Evolutionary conservation across 495 filamentous ascomycete genomes (phyloP).

Genomic region (Sporormia fimetaria): DNA sequence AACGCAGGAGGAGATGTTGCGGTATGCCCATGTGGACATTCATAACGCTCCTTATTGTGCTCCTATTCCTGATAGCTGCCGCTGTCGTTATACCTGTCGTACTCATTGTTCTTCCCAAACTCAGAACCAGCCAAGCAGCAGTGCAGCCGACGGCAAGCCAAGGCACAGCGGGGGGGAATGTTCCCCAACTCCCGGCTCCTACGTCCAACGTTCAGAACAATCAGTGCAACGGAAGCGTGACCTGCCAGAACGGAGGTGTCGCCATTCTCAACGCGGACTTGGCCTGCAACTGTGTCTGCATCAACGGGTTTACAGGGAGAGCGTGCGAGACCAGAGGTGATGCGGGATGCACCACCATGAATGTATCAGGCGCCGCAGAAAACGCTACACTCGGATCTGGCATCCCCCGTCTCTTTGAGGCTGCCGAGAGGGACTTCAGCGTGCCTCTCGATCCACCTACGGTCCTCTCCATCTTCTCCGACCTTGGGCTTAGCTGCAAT

Average conservation of each 20-base stretch:
- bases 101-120: constrained; percentile 59
- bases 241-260: constrained; percentile 73
- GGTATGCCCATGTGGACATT: constrained; percentile 78
- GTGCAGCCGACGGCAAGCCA: background rate
- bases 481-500: constrained; percentile 60
- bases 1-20: constrained; percentile 45
- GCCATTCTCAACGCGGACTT: constrained; percentile 49
- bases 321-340: constrained; percentile 52
- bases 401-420: constrained; percentile 58
- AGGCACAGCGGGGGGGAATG: too few species aligned
- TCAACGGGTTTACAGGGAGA: constrained; percentile 72
- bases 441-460: constrained; percentile 55
- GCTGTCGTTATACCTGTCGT: constrained; percentile 81
- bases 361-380: constrained; percentile 37
- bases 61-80: constrained; percentile 67
- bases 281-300: constrained; percentile 74
- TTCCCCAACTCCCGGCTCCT: too few species aligned
- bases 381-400: constrained; percentile 72
- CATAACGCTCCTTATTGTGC: constrained; percentile 52
- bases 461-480: constrained; percentile 66
- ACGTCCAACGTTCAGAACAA: constrained; percentile 2
- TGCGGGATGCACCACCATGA: constrained; percentile 59
- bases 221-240: constrained; percentile 31
- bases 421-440: constrained; percentile 56
- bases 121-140: constrained; percentile 34